These are phyloP conservation scores for Kodamaea fungicola DNA, from an alignment of 1,139 yeast species.

Conservation along the genomic window DNA sequence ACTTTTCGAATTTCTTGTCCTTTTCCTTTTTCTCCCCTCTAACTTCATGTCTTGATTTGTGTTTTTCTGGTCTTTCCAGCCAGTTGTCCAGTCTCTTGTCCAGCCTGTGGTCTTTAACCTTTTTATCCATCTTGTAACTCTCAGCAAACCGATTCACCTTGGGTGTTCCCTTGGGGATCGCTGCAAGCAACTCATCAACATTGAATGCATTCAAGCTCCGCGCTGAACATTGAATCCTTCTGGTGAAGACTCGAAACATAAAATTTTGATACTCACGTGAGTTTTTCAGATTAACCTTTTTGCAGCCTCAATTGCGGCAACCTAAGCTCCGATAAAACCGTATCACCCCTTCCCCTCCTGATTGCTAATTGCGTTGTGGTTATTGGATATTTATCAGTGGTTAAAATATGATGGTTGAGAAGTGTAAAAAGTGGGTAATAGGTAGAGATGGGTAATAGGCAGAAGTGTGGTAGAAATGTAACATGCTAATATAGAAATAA, in stretches of 20 bases:
- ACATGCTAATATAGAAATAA: too few relatives aligned
- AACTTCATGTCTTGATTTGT: neutral
- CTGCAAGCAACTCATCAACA: slow-evolving; percentile 4
- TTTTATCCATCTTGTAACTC: neutral
- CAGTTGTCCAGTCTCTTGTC: neutral
- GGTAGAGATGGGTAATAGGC: too few relatives aligned
- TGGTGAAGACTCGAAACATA: slow-evolving; percentile 1
- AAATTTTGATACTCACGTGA: neutral
- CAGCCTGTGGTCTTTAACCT: neutral
- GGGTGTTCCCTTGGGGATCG: neutral
- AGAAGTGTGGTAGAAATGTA: too few relatives aligned
- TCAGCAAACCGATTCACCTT: slow-evolving; percentile 3
- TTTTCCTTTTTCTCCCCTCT: neutral
- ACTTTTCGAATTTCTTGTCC: neutral
- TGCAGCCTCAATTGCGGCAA: too few relatives aligned
- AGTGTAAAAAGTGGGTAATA: too few relatives aligned
- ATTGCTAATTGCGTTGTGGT: too few relatives aligned
- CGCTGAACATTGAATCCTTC: slow-evolving; percentile 5
- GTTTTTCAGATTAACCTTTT: neutral
- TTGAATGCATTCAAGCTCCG: slow-evolving; percentile 2
- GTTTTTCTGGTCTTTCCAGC: neutral
- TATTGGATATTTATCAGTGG: too few relatives aligned
- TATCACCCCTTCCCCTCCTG: too few relatives aligned
- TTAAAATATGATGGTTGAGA: too few relatives aligned
- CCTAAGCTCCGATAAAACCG: too few relatives aligned